phyloP scores from a whole-genome alignment of 345 rosid species.

The Euphorbia peplus region DNA sequence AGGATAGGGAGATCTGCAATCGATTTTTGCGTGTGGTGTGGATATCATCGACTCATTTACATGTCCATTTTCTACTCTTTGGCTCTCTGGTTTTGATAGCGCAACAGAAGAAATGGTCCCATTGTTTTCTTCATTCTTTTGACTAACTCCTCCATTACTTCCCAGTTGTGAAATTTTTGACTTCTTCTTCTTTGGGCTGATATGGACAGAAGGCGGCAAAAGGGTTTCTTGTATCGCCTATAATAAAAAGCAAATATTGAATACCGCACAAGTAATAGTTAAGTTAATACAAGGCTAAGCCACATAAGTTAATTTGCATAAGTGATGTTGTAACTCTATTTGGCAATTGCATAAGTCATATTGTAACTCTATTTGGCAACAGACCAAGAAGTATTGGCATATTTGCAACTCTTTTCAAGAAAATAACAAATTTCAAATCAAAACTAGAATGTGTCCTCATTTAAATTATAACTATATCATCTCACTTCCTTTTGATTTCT shows the following conservation, averaged over 20 bases:
- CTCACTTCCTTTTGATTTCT: not conserved
- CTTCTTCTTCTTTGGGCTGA: slow-evolving; percentile 34
- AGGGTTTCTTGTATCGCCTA: slow-evolving; percentile 76
- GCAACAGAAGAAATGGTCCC: slow-evolving; percentile 20
- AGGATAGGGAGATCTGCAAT: slow-evolving; percentile 35
- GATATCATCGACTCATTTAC: slow-evolving; percentile 22
- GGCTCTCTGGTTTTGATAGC: slow-evolving; percentile 24
- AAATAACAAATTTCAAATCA: not conserved
- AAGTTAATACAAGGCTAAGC: not conserved
- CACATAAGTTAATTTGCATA: not conserved
- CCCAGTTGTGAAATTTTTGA: slow-evolving; percentile 29
- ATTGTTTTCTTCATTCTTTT: slow-evolving; percentile 23
- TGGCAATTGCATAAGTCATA: not conserved
- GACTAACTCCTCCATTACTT: slow-evolving; percentile 41
- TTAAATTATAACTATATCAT: not conserved
- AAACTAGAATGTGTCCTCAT: not conserved
- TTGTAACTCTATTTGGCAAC: not conserved
- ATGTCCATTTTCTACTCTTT: slow-evolving; percentile 16
- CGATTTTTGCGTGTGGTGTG: slow-evolving; percentile 20
- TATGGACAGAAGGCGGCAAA: slow-evolving; percentile 75
- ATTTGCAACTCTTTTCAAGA: not conserved
- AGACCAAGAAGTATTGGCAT: not conserved
- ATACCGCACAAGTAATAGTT: not conserved
- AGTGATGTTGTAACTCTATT: not conserved
- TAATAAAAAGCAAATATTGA: not conserved